Percentiles rank a stretch among this genome's conserved stretches.
These are phyloP conservation scores for Jasminum sambac DNA, from an alignment of 257 asterid genomes.

Conservation along the genomic window DNA sequence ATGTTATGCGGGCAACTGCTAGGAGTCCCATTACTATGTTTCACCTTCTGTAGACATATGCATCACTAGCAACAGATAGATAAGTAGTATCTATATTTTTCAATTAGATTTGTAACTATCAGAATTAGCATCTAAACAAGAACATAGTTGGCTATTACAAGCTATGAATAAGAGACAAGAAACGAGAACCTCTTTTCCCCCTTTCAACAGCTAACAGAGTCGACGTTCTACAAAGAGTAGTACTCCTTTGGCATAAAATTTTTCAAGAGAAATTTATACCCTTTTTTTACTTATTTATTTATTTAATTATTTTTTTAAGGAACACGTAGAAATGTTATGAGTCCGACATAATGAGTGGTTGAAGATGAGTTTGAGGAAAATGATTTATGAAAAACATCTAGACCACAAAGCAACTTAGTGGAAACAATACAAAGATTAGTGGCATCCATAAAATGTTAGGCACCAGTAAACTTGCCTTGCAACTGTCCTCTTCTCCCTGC, in stretches of 20 bases:
- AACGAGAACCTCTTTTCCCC: not conserved
- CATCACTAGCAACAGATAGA: not conserved
- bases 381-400: too few species aligned
- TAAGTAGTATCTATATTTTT: conserved; percentile 13
- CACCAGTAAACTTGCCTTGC: conserved; percentile 55
- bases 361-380: too few species aligned
- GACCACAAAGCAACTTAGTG: too few species aligned
- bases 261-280: too few species aligned
- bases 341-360: too few species aligned
- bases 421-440: not conserved
- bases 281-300: too few species aligned
- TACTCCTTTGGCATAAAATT: too few species aligned
- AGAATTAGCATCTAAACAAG: conserved; percentile 5
- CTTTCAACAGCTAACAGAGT: conserved; percentile 12
- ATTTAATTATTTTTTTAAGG: too few species aligned
- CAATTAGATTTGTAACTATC: not conserved
- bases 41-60: not conserved
- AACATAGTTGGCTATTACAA: conserved; percentile 18
- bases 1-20: not conserved
- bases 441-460: conserved; percentile 19
- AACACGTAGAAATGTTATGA: too few species aligned
- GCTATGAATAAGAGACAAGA: not conserved
- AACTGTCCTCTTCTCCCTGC: conserved; percentile 82
- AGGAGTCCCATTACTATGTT: not conserved
- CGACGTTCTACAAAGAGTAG: too few species aligned